phyloP scores from a whole-genome alignment of 225 moss, liverwort and hornwort species.

The Thuidium tamariscinum region DNA sequence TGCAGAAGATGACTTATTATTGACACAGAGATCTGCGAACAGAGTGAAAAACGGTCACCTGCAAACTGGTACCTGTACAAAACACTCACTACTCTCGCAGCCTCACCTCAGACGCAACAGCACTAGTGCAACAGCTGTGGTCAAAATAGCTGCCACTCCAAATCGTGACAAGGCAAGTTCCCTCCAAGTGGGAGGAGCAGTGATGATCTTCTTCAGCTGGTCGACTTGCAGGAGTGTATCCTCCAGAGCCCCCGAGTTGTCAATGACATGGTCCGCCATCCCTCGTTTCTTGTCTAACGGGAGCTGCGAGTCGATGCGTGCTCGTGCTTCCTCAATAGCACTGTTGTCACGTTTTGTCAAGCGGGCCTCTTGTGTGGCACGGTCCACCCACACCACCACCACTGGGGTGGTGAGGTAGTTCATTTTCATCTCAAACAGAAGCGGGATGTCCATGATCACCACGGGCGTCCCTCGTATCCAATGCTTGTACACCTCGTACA shows the following conservation, averaged over 20 bases:
- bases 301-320: slow-evolving; percentile 60
- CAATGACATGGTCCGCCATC: slow-evolving; percentile 52
- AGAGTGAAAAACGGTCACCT: background rate
- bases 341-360: slow-evolving; percentile 48
- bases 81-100: background rate
- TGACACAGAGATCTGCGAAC: background rate
- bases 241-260: slow-evolving; percentile 65
- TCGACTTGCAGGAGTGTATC: slow-evolving; percentile 43
- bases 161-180: slow-evolving; percentile 48
- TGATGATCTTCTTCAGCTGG: slow-evolving; percentile 27
- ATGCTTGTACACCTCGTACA: slow-evolving; percentile 54
- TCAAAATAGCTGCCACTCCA: slow-evolving; percentile 27
- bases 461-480: slow-evolving; percentile 67
- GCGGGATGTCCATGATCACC: slow-evolving; percentile 71
- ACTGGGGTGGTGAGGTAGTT: slow-evolving; percentile 53
- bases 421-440: slow-evolving; percentile 75
- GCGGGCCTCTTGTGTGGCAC: slow-evolving; percentile 52
- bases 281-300: slow-evolving; percentile 52
- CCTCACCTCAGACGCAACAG: slow-evolving; percentile 1
- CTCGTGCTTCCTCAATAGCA: slow-evolving; percentile 41
- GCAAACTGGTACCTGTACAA: background rate
- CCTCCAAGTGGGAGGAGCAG: slow-evolving; percentile 32
- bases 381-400: slow-evolving; percentile 77
- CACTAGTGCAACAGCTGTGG: slow-evolving; percentile 14
- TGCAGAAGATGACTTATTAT: background rate